A percentile compares a stretch with the other conserved stretches of the same genome.
These are phyloP conservation scores for Candida ipomoeae DNA, from an alignment of 805 yeast species.

Conservation along the genomic window DNA sequence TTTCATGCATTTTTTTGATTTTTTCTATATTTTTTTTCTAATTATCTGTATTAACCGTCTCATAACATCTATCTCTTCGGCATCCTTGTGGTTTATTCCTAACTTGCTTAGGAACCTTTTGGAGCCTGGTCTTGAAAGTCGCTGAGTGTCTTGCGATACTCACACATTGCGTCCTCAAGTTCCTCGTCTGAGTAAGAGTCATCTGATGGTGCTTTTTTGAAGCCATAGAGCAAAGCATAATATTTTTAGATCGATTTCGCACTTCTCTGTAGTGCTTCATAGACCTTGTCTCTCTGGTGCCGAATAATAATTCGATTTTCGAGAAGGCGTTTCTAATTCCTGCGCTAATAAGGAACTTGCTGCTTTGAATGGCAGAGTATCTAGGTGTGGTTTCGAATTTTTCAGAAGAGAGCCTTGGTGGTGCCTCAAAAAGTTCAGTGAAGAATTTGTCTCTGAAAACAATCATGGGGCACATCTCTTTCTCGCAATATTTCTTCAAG, in stretches of 20 bases:
- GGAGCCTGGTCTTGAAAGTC: neutral
- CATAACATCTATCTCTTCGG: neutral
- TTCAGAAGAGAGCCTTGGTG: neutral
- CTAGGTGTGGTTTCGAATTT: neutral
- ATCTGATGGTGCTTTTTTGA: too few species aligned
- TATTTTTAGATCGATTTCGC: neutral
- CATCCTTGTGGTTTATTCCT: neutral
- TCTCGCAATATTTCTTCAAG: neutral
- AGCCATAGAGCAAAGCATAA: neutral
- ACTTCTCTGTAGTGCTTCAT: neutral
- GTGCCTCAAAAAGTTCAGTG: neutral
- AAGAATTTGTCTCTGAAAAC: neutral
- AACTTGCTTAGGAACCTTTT: neutral
- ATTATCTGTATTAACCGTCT: neutral
- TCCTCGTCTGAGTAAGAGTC: neutral
- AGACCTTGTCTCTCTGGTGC: neutral
- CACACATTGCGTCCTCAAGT: neutral
- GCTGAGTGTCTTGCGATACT: neutral
- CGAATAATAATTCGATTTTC: neutral
- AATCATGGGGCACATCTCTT: neutral
- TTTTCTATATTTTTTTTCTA: neutral
- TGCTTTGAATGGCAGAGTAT: neutral
- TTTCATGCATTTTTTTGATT: neutral
- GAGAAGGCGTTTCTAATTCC: neutral
- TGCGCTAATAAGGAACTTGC: neutral